Conservation (phyloP, 2,329 filamentous ascomycete species). For the Colletotrichum scovillei region DNA sequence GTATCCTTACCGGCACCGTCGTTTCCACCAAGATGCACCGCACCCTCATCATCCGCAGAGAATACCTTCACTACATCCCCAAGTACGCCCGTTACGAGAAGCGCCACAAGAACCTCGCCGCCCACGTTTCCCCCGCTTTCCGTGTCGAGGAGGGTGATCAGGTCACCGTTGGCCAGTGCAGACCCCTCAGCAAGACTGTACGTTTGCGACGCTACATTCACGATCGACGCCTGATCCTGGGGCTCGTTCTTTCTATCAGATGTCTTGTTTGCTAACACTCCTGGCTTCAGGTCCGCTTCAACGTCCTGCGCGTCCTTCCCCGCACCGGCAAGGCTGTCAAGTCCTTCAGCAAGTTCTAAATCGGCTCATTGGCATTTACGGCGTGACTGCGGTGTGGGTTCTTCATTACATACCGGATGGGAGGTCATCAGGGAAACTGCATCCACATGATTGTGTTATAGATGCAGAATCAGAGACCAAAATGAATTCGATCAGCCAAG, state of each 20-base stretch:
- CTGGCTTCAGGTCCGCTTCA: slow-evolving; percentile 87
- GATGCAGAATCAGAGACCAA: slow-evolving; percentile 48
- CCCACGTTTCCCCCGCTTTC: slow-evolving; percentile 99
- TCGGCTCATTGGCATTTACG: slow-evolving; percentile 64
- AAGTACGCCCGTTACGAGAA: slow-evolving; percentile 99
- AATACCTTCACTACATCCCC: slow-evolving; percentile 99
- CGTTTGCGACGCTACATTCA: slow-evolving; percentile 52
- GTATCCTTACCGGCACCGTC: slow-evolving; percentile 99
- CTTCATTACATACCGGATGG: slow-evolving; percentile 45
- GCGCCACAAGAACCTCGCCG: slow-evolving; percentile 99
- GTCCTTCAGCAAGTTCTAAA: slow-evolving; percentile 99
- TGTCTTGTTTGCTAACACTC: slow-evolving; percentile 20
- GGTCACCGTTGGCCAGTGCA: slow-evolving; percentile 99
- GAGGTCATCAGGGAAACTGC: slow-evolving; percentile 40
- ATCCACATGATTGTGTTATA: slow-evolving; percentile 55
- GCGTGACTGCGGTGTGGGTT: slow-evolving; percentile 61
- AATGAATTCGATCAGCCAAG: slow-evolving; percentile 41
- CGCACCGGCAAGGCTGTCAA: slow-evolving; percentile 98
- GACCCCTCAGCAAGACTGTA: slow-evolving; percentile 99
- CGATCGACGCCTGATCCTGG: neutral
- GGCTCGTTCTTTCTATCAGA: neutral
- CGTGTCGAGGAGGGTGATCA: slow-evolving; percentile 99
- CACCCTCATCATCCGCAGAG: slow-evolving; percentile 98
- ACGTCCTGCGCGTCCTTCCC: slow-evolving; percentile 98
- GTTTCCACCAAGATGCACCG: slow-evolving; percentile 99